Evolutionary conservation across 2,329 filamentous ascomycete genomes (phyloP).

Genomic region (Xylariaceae sp.): DNA sequence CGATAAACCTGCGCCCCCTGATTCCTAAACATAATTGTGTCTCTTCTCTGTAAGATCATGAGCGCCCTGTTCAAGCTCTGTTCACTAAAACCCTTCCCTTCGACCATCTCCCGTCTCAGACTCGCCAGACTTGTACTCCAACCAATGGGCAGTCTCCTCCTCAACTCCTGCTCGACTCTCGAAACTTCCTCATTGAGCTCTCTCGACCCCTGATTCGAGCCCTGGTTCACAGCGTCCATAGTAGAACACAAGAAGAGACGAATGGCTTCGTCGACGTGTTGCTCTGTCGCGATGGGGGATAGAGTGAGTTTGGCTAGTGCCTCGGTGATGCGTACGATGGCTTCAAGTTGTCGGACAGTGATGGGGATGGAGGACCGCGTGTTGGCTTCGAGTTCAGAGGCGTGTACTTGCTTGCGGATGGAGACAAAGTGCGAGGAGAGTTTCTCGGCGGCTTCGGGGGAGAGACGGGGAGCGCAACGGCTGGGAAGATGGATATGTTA

Average conservation of each 20-base stretch:
- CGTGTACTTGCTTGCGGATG: slow-evolving; percentile 90
- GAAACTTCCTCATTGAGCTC: slow-evolving; percentile 87
- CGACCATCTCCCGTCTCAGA: slow-evolving; percentile 84
- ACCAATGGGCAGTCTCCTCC: slow-evolving; percentile 82
- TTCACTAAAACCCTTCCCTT: slow-evolving; percentile 85
- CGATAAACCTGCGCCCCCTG: slow-evolving; percentile 70
- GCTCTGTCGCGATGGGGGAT: slow-evolving; percentile 79
- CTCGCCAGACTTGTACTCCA: slow-evolving; percentile 92
- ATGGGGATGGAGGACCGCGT: slow-evolving; percentile 92
- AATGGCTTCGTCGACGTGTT: slow-evolving; percentile 95
- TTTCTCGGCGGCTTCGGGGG: slow-evolving; percentile 87
- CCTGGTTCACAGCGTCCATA: slow-evolving; percentile 95
- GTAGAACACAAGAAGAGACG: slow-evolving; percentile 92
- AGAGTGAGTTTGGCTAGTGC: slow-evolving; percentile 88
- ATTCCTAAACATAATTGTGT: slow-evolving; percentile 78
- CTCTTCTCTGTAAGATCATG: slow-evolving; percentile 79
- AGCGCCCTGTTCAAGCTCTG: slow-evolving; percentile 79
- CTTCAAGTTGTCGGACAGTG: slow-evolving; percentile 93
- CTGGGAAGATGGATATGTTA: slow-evolving; percentile 44
- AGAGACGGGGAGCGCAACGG: slow-evolving; percentile 87
- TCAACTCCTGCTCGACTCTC: slow-evolving; percentile 84
- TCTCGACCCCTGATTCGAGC: slow-evolving; percentile 74
- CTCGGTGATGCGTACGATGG: slow-evolving; percentile 95
- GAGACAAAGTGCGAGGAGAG: slow-evolving; percentile 96
- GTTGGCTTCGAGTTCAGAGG: slow-evolving; percentile 85